Base-by-base conservation (phyloP, 2,329 filamentous ascomycete species). In the Alternaria gansuensis region DNA sequence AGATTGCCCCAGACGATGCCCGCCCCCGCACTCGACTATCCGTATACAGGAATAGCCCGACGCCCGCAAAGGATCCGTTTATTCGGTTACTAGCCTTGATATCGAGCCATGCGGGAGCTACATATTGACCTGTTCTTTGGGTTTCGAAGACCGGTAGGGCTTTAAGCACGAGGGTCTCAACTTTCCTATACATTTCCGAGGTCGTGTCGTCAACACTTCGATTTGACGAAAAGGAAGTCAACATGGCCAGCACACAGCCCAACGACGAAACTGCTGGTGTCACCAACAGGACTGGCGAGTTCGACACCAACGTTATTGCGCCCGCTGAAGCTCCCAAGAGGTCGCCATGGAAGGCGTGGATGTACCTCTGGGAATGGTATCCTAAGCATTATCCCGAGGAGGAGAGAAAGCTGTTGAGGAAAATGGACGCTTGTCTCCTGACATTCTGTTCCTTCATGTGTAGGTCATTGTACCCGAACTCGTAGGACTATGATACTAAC, bases 351-450 rank as follows among this genome's bases (percentile, higher is more conserved):
- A 76, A 75, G 49, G 74, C 74, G 0, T 76, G 73, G 73, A 74
- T 76, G 71, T 76, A 76, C 28, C 68, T 76, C 1, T 75, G 72
- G 74, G 73, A 77, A 50, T 77, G 75, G 75, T 77, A 77, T 46
- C 75, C 75, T 4, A 69, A 66, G 21, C 70, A 74, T 46, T 77
- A 77, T 37, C 69, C 75, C 2, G 67, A 63, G 10, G 71, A 76
- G 48, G 75, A 77, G 60, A 68, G 72, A 26, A 72, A 69, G 57
- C 52, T 77, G 5, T 49, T 77, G 36, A 67, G 73, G 34, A 77
- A 77, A 54, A 65, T 77, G 64, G 75, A 77, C 39, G 71, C 74
- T 9, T 77, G 75, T 46, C 63, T 77, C 4, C 54, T 77, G 29
- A 73, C 73, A 0, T 77, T 77, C 43, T 76, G 75, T 46, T 77